phyloP scores from a whole-genome alignment of 768 basidiomycete species.

The Collybiopsis confluens region DNA sequence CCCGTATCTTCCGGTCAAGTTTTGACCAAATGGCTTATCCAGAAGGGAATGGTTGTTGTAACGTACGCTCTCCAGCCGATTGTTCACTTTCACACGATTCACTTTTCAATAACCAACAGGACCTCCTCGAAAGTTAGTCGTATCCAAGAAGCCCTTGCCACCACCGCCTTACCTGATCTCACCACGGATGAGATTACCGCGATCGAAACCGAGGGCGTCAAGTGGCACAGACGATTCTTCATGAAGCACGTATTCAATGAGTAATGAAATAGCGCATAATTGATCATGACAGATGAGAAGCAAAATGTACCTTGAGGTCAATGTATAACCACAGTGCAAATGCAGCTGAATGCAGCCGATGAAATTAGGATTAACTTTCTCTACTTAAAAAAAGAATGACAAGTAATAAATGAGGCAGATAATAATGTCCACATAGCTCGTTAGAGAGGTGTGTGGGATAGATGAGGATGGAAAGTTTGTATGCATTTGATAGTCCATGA shows the following conservation, averaged over 20 bases:
- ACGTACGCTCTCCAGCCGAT: constrained; percentile 43
- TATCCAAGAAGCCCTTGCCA: constrained; percentile 40
- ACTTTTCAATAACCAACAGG: constrained; percentile 21
- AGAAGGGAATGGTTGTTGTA: constrained; percentile 61
- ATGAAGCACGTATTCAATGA: constrained; percentile 36
- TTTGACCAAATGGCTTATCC: constrained; percentile 60
- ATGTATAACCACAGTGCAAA: not conserved
- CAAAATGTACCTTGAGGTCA: not conserved
- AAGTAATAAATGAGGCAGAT: too few relatives aligned
- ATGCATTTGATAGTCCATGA: not conserved
- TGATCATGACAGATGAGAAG: not conserved
- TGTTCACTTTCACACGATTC: not conserved
- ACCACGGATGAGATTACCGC: constrained; percentile 54
- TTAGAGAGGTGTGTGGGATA: too few relatives aligned
- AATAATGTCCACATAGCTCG: too few relatives aligned
- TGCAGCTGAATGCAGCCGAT: too few relatives aligned
- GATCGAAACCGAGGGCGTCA: constrained; percentile 53
- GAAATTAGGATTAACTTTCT: too few relatives aligned
- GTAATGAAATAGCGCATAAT: too few relatives aligned
- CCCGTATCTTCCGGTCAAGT: constrained; percentile 58
- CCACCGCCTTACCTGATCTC: constrained; percentile 43
- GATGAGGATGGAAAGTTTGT: not conserved
- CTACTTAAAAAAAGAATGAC: too few relatives aligned
- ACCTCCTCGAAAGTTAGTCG: constrained; percentile 45
- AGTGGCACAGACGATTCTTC: constrained; percentile 39